These are phyloP conservation scores for Arabidopsis hybrid DNA, from an alignment of 441 rosid species.

Conservation along the genomic window DNA sequence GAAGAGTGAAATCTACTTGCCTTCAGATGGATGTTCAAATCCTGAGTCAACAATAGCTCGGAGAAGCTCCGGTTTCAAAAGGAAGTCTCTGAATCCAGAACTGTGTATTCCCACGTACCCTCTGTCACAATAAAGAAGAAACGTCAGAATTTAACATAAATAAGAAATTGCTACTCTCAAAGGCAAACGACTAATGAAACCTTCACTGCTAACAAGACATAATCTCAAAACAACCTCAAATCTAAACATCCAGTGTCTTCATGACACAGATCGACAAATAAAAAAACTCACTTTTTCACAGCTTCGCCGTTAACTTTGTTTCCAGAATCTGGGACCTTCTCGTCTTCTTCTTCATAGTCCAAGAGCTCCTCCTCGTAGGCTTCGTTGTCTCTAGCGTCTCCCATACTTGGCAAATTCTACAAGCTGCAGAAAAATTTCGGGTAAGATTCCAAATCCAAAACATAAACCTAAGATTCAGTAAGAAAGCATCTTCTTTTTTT, in stretches of 20 bases:
- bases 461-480: neutral
- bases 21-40: conserved; percentile 99
- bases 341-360: conserved; percentile 97
- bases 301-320: conserved; percentile 89
- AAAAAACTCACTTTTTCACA: conserved; percentile 74
- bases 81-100: conserved; percentile 99
- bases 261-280: neutral
- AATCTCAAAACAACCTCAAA: conserved; percentile 1
- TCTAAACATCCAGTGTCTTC: neutral
- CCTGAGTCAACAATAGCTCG: conserved; percentile 97
- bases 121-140: conserved; percentile 46
- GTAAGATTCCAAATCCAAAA: neutral
- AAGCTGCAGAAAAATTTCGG: neutral
- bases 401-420: conserved; percentile 57
- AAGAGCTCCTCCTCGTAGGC: conserved; percentile 98
- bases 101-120: conserved; percentile 99
- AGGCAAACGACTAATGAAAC: neutral
- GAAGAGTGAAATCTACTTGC: conserved; percentile 45
- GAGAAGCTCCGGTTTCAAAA: conserved; percentile 88
- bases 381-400: conserved; percentile 92
- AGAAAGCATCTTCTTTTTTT: neutral
- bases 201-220: neutral
- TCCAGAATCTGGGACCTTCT: conserved; percentile 79
- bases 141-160: neutral
- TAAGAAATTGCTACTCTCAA: neutral